Percentiles rank a stretch among this genome's conserved stretches.
These are phyloP conservation scores for barley (Hordeum vulgare) DNA, from an alignment of 176 grass and related monocot species.

Conservation along the genomic window DNA sequence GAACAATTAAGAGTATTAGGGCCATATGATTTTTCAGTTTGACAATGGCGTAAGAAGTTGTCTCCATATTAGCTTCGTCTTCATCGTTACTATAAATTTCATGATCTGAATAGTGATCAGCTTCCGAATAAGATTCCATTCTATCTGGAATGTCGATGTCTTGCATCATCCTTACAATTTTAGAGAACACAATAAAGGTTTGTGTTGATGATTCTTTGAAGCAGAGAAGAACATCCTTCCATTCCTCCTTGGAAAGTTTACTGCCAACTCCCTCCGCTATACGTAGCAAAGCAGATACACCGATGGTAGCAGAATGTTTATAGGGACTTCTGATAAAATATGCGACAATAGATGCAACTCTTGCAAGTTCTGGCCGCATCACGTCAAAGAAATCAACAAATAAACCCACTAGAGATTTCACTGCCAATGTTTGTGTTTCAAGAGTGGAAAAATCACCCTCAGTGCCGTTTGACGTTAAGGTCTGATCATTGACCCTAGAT, in stretches of 20 bases:
- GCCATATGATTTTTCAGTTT: constrained; percentile 73
- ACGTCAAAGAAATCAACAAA: constrained; percentile 72
- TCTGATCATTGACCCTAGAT: constrained; percentile 21
- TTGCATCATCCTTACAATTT: constrained; percentile 82
- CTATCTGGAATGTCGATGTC: constrained; percentile 88
- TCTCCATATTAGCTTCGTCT: constrained; percentile 90
- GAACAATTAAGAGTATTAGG: constrained; percentile 49
- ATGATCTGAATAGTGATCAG: constrained; percentile 79
- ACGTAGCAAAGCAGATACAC: constrained; percentile 60
- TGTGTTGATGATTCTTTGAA: constrained; percentile 62
- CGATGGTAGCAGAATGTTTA: constrained; percentile 75
- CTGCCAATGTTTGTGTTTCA: constrained; percentile 68
- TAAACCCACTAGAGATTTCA: constrained; percentile 77
- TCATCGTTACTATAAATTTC: constrained; percentile 68
- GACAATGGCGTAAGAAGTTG: constrained; percentile 68
- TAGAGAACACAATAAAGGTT: constrained; percentile 49
- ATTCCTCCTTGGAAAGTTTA: constrained; percentile 66
- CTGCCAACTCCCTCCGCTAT: constrained; percentile 64
- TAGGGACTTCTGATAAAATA: constrained; percentile 76
- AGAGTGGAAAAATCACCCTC: constrained; percentile 50
- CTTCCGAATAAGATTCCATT: constrained; percentile 61
- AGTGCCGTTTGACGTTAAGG: constrained; percentile 24
- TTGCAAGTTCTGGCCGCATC: constrained; percentile 53
- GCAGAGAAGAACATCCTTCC: constrained; percentile 59
- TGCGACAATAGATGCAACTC: constrained; percentile 49